phyloP scores from a whole-genome alignment of 495 filamentous ascomycete genomes.

The Tuber indicum region DNA sequence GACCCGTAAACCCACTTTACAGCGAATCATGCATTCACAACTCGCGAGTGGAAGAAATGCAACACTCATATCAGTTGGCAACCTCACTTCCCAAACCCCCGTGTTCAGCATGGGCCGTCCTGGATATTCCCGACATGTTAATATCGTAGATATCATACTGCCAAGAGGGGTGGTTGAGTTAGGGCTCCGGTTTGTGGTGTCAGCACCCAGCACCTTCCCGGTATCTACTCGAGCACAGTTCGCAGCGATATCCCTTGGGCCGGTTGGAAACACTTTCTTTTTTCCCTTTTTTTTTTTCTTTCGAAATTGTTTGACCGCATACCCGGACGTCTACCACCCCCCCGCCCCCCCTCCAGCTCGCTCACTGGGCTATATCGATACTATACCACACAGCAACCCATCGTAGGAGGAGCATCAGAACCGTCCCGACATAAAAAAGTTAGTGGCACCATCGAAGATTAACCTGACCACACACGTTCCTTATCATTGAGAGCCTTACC shows the following conservation, averaged over 20 bases:
- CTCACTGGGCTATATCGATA: background rate
- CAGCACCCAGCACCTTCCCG: background rate
- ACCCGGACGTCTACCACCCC: background rate
- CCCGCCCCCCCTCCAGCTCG: background rate
- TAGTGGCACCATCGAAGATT: background rate
- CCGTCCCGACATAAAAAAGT: background rate
- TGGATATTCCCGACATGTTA: background rate
- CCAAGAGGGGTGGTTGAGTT: background rate
- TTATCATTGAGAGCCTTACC: background rate
- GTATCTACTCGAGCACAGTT: background rate
- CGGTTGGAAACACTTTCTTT: slow-evolving; percentile 2
- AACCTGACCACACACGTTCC: background rate
- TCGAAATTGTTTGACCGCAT: background rate
- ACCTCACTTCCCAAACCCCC: background rate
- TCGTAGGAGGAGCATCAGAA: background rate
- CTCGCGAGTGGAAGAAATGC: background rate
- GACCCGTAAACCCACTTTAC: background rate
- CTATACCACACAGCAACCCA: background rate
- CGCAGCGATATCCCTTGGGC: background rate
- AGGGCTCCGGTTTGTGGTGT: background rate
- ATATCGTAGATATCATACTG: background rate
- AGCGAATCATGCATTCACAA: background rate
- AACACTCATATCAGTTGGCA: background rate
- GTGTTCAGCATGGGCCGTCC: background rate
- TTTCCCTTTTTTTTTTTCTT: background rate